phyloP scores from a whole-genome alignment of 1,284 basidiomycete species.

The Tilletia setariae region DNA sequence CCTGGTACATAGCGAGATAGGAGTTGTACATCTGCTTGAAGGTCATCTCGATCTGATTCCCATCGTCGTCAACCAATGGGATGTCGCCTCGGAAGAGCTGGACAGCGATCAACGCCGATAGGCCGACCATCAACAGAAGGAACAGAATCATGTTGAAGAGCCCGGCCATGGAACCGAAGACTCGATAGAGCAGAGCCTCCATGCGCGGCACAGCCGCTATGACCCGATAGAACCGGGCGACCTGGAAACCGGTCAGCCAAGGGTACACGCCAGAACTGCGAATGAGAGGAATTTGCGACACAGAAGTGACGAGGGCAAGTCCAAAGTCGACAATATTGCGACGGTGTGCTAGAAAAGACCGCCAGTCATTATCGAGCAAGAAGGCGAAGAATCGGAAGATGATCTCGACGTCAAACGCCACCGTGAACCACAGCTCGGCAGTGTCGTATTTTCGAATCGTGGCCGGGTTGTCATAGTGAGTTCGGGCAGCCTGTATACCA shows the following conservation, averaged over 20 bases:
- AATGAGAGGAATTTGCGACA: constrained; percentile 84
- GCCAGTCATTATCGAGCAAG: constrained; percentile 76
- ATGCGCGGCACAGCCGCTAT: constrained; percentile 84
- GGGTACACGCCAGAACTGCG: constrained; percentile 66
- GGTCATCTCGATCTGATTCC: constrained; percentile 63
- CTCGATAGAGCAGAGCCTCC: constrained; percentile 60
- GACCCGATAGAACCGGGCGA: constrained; percentile 87
- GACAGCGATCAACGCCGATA: constrained; percentile 76
- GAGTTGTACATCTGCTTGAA: constrained; percentile 86
- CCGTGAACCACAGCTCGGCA: constrained; percentile 76
- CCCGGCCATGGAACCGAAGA: constrained; percentile 89
- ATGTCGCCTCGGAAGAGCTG: constrained; percentile 76
- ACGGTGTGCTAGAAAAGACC: constrained; percentile 66
- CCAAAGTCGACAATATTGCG: constrained; percentile 76
- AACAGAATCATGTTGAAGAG: constrained; percentile 91
- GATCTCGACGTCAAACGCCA: constrained; percentile 87
- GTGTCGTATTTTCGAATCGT: constrained; percentile 45
- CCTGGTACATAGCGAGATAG: constrained; percentile 80
- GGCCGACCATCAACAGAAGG: constrained; percentile 80
- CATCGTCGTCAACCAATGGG: constrained; percentile 50
- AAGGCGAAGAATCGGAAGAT: constrained; percentile 65
- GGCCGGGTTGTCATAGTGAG: constrained; percentile 55
- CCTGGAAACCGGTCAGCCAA: constrained; percentile 88
- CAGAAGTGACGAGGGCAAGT: constrained; percentile 73
- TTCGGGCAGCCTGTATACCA: constrained; percentile 67